phyloP scores from a whole-genome alignment of 768 basidiomycete genomes.

The Favolaschia claudopus region DNA sequence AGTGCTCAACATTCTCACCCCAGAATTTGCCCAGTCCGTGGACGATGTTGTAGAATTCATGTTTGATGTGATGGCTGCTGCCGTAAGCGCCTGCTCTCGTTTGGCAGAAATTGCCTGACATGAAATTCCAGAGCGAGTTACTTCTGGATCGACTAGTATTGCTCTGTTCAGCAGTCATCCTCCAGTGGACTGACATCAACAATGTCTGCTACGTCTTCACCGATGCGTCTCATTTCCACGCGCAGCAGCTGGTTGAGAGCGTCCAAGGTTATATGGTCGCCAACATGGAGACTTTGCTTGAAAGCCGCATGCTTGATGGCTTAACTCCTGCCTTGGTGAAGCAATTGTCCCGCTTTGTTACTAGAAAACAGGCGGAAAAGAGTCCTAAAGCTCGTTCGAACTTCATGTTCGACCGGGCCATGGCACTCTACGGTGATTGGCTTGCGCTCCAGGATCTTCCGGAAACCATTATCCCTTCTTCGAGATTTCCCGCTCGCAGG shows the following conservation, averaged over 20 bases:
- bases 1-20: constrained; percentile 4
- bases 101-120: background rate
- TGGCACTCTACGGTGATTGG: constrained; percentile 76
- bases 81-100: constrained; percentile 57
- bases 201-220: constrained; percentile 84
- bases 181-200: constrained; percentile 68
- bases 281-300: constrained; percentile 89
- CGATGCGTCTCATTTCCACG: constrained; percentile 84
- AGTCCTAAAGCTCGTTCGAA: constrained; percentile 71
- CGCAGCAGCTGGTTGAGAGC: constrained; percentile 67
- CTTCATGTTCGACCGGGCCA: constrained; percentile 56
- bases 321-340: constrained; percentile 70
- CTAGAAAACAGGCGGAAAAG: constrained; percentile 66
- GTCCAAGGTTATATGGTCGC: constrained; percentile 81
- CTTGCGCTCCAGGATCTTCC: constrained; percentile 75
- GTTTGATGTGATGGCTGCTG: constrained; percentile 85
- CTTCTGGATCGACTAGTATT: constrained; percentile 86
- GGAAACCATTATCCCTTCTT: constrained; percentile 51
- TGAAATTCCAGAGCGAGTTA: constrained; percentile 73
- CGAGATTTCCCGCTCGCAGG: constrained; percentile 26
- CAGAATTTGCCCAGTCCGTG: constrained; percentile 67
- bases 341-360: constrained; percentile 67
- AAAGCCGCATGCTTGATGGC: constrained; percentile 80
- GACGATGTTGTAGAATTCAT: constrained; percentile 88
- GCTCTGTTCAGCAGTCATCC: constrained; percentile 80